Evolutionary conservation across 345 rosid species (phyloP).

Genomic region (Rhizophora mangle): DNA sequence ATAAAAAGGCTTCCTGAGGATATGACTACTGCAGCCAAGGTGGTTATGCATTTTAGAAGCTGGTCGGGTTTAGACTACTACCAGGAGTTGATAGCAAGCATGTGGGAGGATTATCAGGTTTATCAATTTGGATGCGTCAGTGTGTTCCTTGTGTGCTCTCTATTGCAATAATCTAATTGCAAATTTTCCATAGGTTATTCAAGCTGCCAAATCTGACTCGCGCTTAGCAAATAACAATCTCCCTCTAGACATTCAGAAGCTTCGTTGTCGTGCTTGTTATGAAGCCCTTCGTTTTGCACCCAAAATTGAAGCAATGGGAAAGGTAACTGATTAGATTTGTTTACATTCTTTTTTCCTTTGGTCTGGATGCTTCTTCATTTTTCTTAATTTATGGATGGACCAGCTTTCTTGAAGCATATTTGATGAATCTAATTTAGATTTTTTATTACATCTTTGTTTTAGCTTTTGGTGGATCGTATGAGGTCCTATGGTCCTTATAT

Average conservation of each 20-base stretch:
- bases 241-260: conserved; percentile 71
- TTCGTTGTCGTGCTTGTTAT: conserved; percentile 83
- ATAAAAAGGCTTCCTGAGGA: conserved; percentile 72
- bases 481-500: conserved; percentile 76
- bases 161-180: conserved; percentile 9
- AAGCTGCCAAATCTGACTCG: conserved; percentile 87
- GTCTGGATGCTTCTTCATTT: conserved; percentile 6
- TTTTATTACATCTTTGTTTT: conserved; percentile 15
- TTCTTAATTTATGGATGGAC: conserved; percentile 3
- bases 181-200: conserved; percentile 47
- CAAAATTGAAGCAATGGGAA: conserved; percentile 69
- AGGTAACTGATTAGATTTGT: conserved; percentile 61
- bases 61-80: conserved; percentile 88
- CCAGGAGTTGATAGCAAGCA: conserved; percentile 60
- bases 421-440: conserved; percentile 2
- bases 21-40: conserved; percentile 42
- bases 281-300: conserved; percentile 75
- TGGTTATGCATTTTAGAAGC: conserved; percentile 74
- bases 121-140: conserved; percentile 4
- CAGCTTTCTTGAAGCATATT: conserved; percentile 12
- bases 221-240: conserved; percentile 82
- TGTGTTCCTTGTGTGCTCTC: conserved; percentile 7
- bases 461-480: conserved; percentile 85
- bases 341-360: neutral
- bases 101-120: conserved; percentile 80